A percentile compares a stretch with the other conserved stretches of the same genome.
Conservation (phyloP, 2,329 filamentous ascomycete species). For the Pseudonectria foliicola region DNA sequence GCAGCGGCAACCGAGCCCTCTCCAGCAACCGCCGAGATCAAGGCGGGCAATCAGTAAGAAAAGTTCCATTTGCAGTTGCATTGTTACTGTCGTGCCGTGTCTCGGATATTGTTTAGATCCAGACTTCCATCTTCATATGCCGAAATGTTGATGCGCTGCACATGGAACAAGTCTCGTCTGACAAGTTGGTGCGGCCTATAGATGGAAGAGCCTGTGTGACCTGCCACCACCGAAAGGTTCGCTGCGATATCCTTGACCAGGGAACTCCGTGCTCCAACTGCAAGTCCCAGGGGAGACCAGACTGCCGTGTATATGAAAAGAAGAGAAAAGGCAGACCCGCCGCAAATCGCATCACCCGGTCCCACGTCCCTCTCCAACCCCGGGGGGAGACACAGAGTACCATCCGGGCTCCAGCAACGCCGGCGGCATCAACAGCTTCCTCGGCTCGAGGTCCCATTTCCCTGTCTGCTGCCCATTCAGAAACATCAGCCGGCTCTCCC, state of each 20-base stretch:
- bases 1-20: no score
- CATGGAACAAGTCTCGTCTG: no score
- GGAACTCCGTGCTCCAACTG: slow-evolving; percentile 44
- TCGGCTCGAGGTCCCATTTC: neutral
- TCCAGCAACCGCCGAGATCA: no score
- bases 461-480: slow-evolving; percentile 2
- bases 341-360: slow-evolving; percentile 19
- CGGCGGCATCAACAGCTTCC: slow-evolving; percentile 5
- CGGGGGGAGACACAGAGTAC: slow-evolving; percentile 32
- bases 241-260: slow-evolving; percentile 40
- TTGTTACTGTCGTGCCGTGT: no score
- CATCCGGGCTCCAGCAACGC: slow-evolving; percentile 18
- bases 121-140: no score
- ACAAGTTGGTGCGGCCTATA: slow-evolving; percentile 4
- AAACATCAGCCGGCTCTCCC: no score
- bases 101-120: no score
- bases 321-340: slow-evolving; percentile 36
- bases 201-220: slow-evolving; percentile 37
- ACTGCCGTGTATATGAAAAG: slow-evolving; percentile 43
- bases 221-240: slow-evolving; percentile 44
- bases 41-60: no score
- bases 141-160: no score
- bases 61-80: no score
- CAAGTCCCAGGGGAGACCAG: slow-evolving; percentile 30
- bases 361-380: slow-evolving; percentile 37